Evolutionary conservation across 768 basidiomycete species (phyloP), one percentile per base, ranked within the genome.

Genomic region (Cystobasidium onofrii): DNA sequence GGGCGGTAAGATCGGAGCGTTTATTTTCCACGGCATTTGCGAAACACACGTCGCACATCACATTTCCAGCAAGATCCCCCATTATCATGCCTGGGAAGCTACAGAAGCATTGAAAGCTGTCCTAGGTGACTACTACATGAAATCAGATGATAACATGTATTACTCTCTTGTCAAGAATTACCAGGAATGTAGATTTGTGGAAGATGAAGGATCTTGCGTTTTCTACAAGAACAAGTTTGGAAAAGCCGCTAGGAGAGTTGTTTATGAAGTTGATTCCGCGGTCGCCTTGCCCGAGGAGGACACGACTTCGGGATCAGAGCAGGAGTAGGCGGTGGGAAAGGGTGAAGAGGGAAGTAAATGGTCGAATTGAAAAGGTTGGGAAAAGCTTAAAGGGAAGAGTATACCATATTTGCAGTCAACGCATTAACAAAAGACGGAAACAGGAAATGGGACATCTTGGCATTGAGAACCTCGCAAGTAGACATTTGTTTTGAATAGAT

Each of bases 51-150:
- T 96, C 73, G 83, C 87, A 27, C 95, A 98, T 82, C 95, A 98
- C 81, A 86, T 95, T 74, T 87, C 86, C 75, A 91, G 89, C 86
- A 95, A 94, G 84, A 97, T 99, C 76, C 95, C 95, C 23, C 95
- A 99, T 81, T 97, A 81, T 81, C 78, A 82, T 79, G 83, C 83
- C 3, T 95, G 92, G 92, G 93, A 95, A 79, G 95, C 95, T 25
- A 87, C 88, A 33, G 86, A 85, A 74, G 92, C 91, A 29, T 84
- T 99, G 76, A 90, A 90, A 82, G 86, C 86, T 81, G 87, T 87
- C 79, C 86, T 90, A 46, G 85, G 88, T 57, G 85, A 85, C 44
- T 81, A 83, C 79, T 82, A 82, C 80, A 74, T 80, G 69, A 73
- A 66, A 57, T 78, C 78, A 2, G 78, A 81, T 50, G 83, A 82